Base-by-base conservation (phyloP, 148 eudicot genomes). In the Agrostemma githago region DNA sequence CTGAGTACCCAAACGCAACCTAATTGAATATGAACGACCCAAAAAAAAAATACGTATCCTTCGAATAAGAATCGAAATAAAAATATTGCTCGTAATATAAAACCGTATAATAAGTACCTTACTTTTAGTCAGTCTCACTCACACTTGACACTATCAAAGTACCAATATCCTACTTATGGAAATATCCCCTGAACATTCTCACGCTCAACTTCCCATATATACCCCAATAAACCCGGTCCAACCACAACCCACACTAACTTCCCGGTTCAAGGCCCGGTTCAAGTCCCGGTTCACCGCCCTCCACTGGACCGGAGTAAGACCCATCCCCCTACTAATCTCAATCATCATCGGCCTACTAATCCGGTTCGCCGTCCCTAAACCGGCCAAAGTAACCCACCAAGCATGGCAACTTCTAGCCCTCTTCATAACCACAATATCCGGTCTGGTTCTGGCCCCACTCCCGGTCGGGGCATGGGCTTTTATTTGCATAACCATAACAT, bases 381-480 rank as follows among this genome's bases (percentile, higher is more conserved):
- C 96, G 17, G 40, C n/a, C 0, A 78, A 80, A 20, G 83, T 93
- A 2, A 71, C 92, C 9, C 60, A 64, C 0, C 94, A 79, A 46
- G 94, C 90, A 3, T 93, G 98, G 98, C 92, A 91, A 51, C 76
- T 93, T 1, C 87, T 93, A 14, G 59, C 98, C 1, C 79, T 90
- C 16, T 93, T 93, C 68, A 71, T 85, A 3, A 79, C 93, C 44
- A 93, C 96, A 4, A 79, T 93, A 11, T 77, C 90, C 39, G 96
- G 98, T 26, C 81, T 93, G 4, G 84, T 93, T 8, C 62, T 85
- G 4, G 79, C 82, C 8, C 98, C 98, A 0, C 70, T 93, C 3
- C 94, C 96, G 2, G 90, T 90, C 10, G 98, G 96, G 0, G 98
- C 94, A 0, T 93, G 96, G 98, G 85, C 96, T 0, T 88, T 93